Evolutionary conservation across 2,329 filamentous ascomycete genomes (phyloP).

Genomic region (Verticillium klebahnii): DNA sequence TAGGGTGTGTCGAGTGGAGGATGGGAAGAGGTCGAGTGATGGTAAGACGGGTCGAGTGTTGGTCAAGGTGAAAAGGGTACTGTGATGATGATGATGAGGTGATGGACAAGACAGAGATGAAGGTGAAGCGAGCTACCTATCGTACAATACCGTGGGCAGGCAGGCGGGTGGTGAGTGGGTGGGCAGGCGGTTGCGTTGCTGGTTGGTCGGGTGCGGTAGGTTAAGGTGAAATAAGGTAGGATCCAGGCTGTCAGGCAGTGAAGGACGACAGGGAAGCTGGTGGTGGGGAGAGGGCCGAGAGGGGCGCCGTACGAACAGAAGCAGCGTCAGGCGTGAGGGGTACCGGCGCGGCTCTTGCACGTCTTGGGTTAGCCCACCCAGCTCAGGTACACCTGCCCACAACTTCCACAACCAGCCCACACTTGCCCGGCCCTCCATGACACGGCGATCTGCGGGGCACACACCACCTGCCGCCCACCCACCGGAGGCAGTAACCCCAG

Average conservation of each 20-base stretch:
- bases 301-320: no score
- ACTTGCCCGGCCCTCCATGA: not conserved
- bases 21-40: not conserved
- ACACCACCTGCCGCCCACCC: not conserved
- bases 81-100: not conserved
- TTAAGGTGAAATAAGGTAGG: not conserved
- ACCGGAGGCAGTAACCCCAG: not conserved
- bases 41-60: no score
- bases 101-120: constrained; percentile 3
- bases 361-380: not conserved
- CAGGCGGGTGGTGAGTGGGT: not conserved
- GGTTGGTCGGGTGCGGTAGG: constrained; percentile 2
- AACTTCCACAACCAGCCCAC: not conserved
- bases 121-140: not conserved
- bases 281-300: constrained; percentile 1
- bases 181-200: not conserved
- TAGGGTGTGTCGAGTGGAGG: not conserved
- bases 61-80: no score
- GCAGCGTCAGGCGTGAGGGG: not conserved
- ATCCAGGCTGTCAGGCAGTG: not conserved
- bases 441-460: not conserved
- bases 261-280: not conserved
- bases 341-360: not conserved
- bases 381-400: not conserved
- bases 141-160: no score